These are phyloP conservation scores for Curvularia verruculosa DNA, from an alignment of 2,329 filamentous ascomycete species.

Conservation along the genomic window DNA sequence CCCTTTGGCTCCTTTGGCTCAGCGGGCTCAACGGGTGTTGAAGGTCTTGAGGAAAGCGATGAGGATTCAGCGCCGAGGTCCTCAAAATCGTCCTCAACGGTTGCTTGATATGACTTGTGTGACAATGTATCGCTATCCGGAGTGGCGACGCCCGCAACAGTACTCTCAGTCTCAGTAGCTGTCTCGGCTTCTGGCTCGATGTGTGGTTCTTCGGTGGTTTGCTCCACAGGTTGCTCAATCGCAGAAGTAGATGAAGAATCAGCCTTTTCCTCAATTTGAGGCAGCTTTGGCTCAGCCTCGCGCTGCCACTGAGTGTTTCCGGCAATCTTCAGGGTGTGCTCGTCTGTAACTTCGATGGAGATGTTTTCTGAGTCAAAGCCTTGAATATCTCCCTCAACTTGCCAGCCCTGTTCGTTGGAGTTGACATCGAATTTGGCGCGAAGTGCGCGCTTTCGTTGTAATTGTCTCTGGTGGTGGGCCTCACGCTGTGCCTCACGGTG, in stretches of 20 bases:
- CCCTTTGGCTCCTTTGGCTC: slow-evolving; percentile 28
- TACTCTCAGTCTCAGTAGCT: slow-evolving; percentile 12
- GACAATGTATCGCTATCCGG: slow-evolving; percentile 38
- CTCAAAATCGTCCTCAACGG: slow-evolving; percentile 47
- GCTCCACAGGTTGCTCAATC: not conserved
- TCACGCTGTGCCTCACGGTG: slow-evolving; percentile 38
- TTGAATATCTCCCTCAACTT: slow-evolving; percentile 41
- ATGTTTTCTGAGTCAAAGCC: slow-evolving; percentile 47
- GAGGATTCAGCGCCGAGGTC: slow-evolving; percentile 42
- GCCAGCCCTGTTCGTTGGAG: slow-evolving; percentile 39
- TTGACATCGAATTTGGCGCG: slow-evolving; percentile 41
- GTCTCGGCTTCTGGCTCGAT: slow-evolving; percentile 16
- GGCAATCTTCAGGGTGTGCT: slow-evolving; percentile 40
- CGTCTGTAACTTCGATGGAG: slow-evolving; percentile 43
- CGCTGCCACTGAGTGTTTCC: slow-evolving; percentile 39
- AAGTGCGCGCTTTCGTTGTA: slow-evolving; percentile 39
- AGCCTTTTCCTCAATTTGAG: slow-evolving; percentile 13
- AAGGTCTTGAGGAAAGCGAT: slow-evolving; percentile 34
- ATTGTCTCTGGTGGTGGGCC: slow-evolving; percentile 21
- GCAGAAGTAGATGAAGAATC: not conserved
- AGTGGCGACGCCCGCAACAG: slow-evolving; percentile 20
- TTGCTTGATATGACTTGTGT: slow-evolving; percentile 45
- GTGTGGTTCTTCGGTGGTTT: not conserved
- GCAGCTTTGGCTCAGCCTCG: slow-evolving; percentile 16
- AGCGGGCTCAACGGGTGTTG: slow-evolving; percentile 22